Percentiles rank a stretch among this genome's conserved stretches.
phyloP scores from a whole-genome alignment of 2,329 filamentous ascomycete genomes.

The Dryadomyces quercivorus region DNA sequence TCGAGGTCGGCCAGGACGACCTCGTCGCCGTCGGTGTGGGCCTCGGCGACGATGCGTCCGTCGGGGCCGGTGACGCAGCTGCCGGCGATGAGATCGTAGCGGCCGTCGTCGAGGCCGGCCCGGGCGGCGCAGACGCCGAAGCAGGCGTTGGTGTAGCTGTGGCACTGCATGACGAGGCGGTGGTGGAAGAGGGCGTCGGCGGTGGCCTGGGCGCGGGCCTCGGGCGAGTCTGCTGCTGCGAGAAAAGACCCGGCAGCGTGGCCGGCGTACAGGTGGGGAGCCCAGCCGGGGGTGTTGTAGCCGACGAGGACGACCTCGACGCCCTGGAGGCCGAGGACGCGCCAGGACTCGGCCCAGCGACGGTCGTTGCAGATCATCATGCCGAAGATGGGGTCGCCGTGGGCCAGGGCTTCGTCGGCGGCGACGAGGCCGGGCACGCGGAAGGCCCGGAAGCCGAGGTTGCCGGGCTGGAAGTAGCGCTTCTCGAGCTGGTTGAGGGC shows the following conservation, averaged over 20 bases:
- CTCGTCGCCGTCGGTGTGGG: conserved; percentile 34
- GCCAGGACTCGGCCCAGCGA: conserved; percentile 39
- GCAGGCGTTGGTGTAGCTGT: conserved; percentile 38
- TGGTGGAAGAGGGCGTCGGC: conserved; percentile 33
- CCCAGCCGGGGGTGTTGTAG: conserved; percentile 36
- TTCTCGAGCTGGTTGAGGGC: conserved; percentile 41
- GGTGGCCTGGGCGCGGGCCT: conserved; percentile 24
- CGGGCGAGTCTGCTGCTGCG: conserved; percentile 20
- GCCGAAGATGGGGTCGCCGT: conserved; percentile 38
- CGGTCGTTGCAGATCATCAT: conserved; percentile 44
- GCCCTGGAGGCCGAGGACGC: conserved; percentile 35
- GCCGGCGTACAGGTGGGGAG: conserved; percentile 32
- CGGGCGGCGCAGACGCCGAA: conserved; percentile 35
- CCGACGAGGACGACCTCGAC: conserved; percentile 31
- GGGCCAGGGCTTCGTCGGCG: conserved; percentile 19
- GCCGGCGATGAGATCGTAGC: conserved; percentile 30
- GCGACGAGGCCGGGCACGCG: conserved; percentile 33
- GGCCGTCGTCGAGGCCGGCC: conserved; percentile 35
- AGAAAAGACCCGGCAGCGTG: conserved; percentile 33
- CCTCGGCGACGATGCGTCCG: conserved; percentile 35
- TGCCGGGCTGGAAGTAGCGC: conserved; percentile 38
- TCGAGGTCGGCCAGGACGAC: conserved; percentile 11
- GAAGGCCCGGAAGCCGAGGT: conserved; percentile 41
- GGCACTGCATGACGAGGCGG: conserved; percentile 33
- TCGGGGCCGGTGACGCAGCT: conserved; percentile 28